A percentile compares a stretch with the other conserved stretches of the same genome.
These are phyloP conservation scores for Claviceps digitariae DNA, from an alignment of 2,329 filamentous ascomycete genomes.

Conservation along the genomic window DNA sequence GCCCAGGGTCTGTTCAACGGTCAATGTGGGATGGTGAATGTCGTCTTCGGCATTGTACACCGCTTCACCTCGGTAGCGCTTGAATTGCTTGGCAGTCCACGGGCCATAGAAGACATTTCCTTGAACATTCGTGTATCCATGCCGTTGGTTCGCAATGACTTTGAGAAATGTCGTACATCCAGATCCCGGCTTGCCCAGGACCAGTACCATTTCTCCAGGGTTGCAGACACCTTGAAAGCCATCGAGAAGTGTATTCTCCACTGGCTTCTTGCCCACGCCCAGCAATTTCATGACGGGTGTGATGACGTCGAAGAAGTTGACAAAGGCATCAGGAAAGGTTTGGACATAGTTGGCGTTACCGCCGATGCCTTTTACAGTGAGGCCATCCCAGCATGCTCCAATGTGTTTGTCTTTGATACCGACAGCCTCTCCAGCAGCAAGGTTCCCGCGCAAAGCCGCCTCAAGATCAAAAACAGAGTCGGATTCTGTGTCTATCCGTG, in stretches of 20 bases:
- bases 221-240: slow-evolving; percentile 57
- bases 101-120: slow-evolving; percentile 70
- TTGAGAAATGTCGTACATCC: slow-evolving; percentile 60
- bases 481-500: slow-evolving; percentile 32
- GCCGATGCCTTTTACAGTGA: slow-evolving; percentile 64
- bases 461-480: slow-evolving; percentile 59
- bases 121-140: slow-evolving; percentile 37
- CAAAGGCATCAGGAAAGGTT: slow-evolving; percentile 66
- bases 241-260: slow-evolving; percentile 60
- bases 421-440: slow-evolving; percentile 57
- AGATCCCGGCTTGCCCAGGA: slow-evolving; percentile 63
- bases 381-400: slow-evolving; percentile 63
- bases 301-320: slow-evolving; percentile 64
- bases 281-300: slow-evolving; percentile 50
- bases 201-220: slow-evolving; percentile 80
- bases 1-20: slow-evolving; percentile 73
- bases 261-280: slow-evolving; percentile 52
- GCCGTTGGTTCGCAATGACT: slow-evolving; percentile 51
- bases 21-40: slow-evolving; percentile 71
- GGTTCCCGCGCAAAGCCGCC: slow-evolving; percentile 54
- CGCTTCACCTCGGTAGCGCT: slow-evolving; percentile 65
- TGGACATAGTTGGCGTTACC: slow-evolving; percentile 58
- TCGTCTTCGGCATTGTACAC: slow-evolving; percentile 75
- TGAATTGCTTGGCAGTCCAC: slow-evolving; percentile 57
- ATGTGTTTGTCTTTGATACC: slow-evolving; percentile 73